Conservation (phyloP, 2,329 filamentous ascomycete species). For the Hypoxylon sp. region DNA sequence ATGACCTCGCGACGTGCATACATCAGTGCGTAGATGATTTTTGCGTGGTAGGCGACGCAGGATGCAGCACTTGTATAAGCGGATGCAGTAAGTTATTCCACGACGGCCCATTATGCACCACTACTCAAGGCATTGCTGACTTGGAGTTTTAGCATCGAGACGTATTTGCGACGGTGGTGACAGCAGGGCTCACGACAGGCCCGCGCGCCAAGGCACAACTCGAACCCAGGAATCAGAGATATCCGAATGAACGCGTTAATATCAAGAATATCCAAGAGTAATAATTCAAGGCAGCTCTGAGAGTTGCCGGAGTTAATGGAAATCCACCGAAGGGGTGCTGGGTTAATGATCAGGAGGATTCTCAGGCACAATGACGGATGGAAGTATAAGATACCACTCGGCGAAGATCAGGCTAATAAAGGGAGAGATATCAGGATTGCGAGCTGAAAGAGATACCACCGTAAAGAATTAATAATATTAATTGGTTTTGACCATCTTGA, state of each 20-base stretch:
- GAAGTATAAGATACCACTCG: conserved; percentile 30
- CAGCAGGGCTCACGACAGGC: conserved; percentile 1
- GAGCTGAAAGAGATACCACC: conserved; percentile 24
- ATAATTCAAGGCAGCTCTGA: conserved; percentile 9
- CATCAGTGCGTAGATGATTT: conserved; percentile 28
- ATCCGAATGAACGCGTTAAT: conserved; percentile 8
- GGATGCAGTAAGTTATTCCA: conserved; percentile 38
- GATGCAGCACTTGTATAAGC: conserved; percentile 38
- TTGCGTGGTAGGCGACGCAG: conserved; percentile 27
- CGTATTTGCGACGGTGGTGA: conserved; percentile 10
- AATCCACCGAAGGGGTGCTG: background rate
- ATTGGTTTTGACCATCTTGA: conserved; percentile 15
- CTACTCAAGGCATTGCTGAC: conserved; percentile 11
- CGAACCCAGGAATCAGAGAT: conserved; percentile 1
- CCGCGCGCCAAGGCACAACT: background rate
- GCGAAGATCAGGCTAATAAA: conserved; percentile 1
- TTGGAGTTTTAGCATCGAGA: conserved; percentile 7
- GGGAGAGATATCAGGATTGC: conserved; percentile 3
- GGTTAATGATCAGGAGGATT: background rate
- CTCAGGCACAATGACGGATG: background rate
- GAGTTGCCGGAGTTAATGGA: conserved; percentile 17
- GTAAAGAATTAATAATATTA: conserved; percentile 20
- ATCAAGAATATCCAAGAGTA: background rate
- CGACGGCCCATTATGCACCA: background rate
- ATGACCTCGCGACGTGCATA: conserved; percentile 34